Conservation (phyloP, 768 basidiomycete species). For the Trametopsis cervina region DNA sequence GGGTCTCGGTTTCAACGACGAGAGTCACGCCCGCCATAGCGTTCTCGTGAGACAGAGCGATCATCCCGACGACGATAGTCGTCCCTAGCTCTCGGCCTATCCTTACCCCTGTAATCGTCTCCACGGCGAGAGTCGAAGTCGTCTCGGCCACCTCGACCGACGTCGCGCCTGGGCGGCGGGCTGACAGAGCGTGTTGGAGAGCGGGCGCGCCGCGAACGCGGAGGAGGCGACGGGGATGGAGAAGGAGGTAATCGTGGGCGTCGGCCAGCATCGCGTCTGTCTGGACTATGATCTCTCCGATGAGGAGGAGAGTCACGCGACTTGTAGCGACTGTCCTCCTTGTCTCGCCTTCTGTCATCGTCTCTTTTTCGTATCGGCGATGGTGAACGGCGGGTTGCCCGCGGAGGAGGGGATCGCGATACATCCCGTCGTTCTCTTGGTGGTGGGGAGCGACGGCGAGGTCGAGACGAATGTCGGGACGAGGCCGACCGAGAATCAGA, state of each 20-base stretch:
- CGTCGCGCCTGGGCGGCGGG: conserved; percentile 9
- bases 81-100: conserved; percentile 6
- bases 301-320: conserved; percentile 21
- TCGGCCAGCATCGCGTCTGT: conserved; percentile 10
- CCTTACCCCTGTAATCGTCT: conserved; percentile 7
- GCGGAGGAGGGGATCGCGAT: conserved; percentile 27
- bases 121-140: conserved; percentile 3
- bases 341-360: conserved; percentile 11
- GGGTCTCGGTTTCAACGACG: conserved; percentile 3
- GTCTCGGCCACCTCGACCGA: conserved; percentile 5
- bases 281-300: conserved; percentile 15
- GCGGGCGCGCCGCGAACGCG: conserved; percentile 11
- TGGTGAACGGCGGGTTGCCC: conserved; percentile 14
- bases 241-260: conserved; percentile 16
- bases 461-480: conserved; percentile 20
- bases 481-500: conserved; percentile 35
- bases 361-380: conserved; percentile 14
- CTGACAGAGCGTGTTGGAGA: conserved; percentile 9
- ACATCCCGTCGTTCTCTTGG: conserved; percentile 24
- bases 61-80: conserved; percentile 5
- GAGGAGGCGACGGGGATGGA: conserved; percentile 17
- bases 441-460: conserved; percentile 24
- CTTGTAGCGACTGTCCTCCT: conserved; percentile 15
- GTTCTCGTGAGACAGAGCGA: conserved; percentile 4
- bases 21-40: conserved; percentile 10